Conservation (phyloP, 1,284 basidiomycete genomes). For the Bondarzewia mesenterica region DNA sequence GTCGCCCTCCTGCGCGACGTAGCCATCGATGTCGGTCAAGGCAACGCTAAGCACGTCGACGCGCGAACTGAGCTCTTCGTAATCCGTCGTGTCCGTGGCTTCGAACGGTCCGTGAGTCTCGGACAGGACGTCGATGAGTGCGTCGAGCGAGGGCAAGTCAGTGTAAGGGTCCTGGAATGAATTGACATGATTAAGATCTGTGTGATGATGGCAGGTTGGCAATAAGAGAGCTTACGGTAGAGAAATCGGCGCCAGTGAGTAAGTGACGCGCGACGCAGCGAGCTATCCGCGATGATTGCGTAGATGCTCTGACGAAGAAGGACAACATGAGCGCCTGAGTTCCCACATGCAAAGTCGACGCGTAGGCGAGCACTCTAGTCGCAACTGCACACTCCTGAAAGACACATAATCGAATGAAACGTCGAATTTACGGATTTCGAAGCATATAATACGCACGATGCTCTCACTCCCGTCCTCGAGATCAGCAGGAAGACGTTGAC, state of each 20-base stretch:
- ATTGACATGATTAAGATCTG: background rate
- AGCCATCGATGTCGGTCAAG: constrained; percentile 47
- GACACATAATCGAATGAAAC: constrained; percentile 1
- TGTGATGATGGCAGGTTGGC: background rate
- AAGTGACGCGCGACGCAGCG: constrained; percentile 44
- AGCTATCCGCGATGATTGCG: constrained; percentile 44
- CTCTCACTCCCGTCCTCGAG: constrained; percentile 22
- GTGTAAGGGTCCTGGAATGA: constrained; percentile 24
- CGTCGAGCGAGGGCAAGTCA: constrained; percentile 35
- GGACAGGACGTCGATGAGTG: constrained; percentile 28
- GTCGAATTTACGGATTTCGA: background rate
- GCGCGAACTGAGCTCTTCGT: constrained; percentile 49
- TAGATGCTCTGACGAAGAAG: constrained; percentile 42
- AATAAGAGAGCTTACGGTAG: constrained; percentile 21
- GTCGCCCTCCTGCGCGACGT: constrained; percentile 48
- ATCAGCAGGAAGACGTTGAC: constrained; percentile 26
- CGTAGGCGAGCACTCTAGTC: constrained; percentile 24
- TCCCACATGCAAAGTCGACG: constrained; percentile 24
- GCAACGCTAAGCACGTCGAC: constrained; percentile 47
- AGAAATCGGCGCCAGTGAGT: constrained; percentile 21
- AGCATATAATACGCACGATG: too few species aligned
- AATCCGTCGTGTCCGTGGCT: constrained; percentile 38
- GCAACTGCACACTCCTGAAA: constrained; percentile 36
- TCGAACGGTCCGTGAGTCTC: constrained; percentile 8
- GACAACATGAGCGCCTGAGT: constrained; percentile 43